Percentiles rank a stretch among this genome's conserved stretches.
These are phyloP conservation scores for Aspergillus versicolor DNA, from an alignment of 2,329 filamentous ascomycete species.

Conservation along the genomic window DNA sequence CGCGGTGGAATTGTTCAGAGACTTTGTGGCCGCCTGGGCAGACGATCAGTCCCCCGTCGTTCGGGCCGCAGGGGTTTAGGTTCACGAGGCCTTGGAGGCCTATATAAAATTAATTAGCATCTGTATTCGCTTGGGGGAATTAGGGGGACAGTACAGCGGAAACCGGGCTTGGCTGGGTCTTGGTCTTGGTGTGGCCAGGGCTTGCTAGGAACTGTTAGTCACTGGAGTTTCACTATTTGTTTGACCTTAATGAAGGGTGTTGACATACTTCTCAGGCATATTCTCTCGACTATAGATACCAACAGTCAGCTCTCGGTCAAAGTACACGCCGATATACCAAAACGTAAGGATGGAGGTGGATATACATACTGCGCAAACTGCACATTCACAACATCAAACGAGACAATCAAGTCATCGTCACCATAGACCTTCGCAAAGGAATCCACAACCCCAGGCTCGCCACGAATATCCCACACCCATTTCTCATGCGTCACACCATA, in stretches of 20 bases:
- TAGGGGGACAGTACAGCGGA: conserved; percentile 43
- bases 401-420: conserved; percentile 49
- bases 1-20: conserved; percentile 31
- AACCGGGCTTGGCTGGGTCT: conserved; percentile 45
- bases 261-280: conserved; percentile 13
- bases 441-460: conserved; percentile 47
- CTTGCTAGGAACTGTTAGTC: conserved; percentile 26
- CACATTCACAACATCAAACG: conserved; percentile 51
- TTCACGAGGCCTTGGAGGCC: conserved; percentile 51
- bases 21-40: conserved; percentile 31
- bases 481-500: conserved; percentile 51
- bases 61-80: conserved; percentile 33
- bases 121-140: too few relatives aligned
- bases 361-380: conserved; percentile 38
- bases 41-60: conserved; percentile 40
- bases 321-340: too few relatives aligned
- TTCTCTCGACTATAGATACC: conserved; percentile 12
- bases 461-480: conserved; percentile 50
- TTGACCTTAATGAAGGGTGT: too few relatives aligned
- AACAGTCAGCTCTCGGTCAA: neutral
- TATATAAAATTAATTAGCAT: neutral
- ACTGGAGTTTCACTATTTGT: neutral
- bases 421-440: conserved; percentile 49
- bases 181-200: conserved; percentile 51
- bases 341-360: too few relatives aligned